Evolutionary conservation across 2,329 filamentous ascomycete genomes (phyloP), one percentile per base, ranked within the genome.

Genomic region (Aureobasidium sp.): DNA sequence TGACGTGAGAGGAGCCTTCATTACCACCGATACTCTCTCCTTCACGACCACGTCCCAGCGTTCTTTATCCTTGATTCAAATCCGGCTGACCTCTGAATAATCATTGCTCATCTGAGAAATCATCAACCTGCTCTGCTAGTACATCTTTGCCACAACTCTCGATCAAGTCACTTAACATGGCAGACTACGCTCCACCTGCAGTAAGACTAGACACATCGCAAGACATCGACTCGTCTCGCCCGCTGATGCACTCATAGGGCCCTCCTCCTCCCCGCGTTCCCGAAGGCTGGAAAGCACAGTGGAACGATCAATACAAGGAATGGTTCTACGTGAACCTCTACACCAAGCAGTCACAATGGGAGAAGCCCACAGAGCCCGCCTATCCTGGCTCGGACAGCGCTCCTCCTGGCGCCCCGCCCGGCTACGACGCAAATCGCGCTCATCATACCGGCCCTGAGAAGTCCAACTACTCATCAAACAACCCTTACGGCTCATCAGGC

Each of bases 271-370:
- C 79, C 12, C 71, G 71, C 53, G 74, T 83, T 3, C 89, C 88
- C 2, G 85, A 87, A 63, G 90, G 90, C 62, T 96, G 88, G 87
- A 83, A 87, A 64, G 85, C 85, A 10, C 80, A 88, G 59, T 95
- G 84, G 80, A 93, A 95, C 69, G 82, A 86, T 0, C 83, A 93
- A 64, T 95, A 95, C 74, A 85, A 85, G 64, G 85, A 93, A 78
- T 95, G 88, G 84, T 95, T 93, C 79, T 96, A 87, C 73, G 86
- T 95, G 56, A 93, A 96, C 73, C 80, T 86, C 57, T 80, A 84
- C 69, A 95, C 90, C 59, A 93, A 93, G 64, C 79, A 86, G 66
- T 95, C 90, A 4, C 86, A 91, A 77, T 96, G 90, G 90, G 86
- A 95, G 4, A 85, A 81, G 61, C 90, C 90, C 16, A 88, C 83